A percentile compares a stretch with the other conserved stretches of the same genome.
Evolutionary conservation across 169 alveolate genomes (phyloP).

Genomic region (Plasmodium knowlesi): DNA sequence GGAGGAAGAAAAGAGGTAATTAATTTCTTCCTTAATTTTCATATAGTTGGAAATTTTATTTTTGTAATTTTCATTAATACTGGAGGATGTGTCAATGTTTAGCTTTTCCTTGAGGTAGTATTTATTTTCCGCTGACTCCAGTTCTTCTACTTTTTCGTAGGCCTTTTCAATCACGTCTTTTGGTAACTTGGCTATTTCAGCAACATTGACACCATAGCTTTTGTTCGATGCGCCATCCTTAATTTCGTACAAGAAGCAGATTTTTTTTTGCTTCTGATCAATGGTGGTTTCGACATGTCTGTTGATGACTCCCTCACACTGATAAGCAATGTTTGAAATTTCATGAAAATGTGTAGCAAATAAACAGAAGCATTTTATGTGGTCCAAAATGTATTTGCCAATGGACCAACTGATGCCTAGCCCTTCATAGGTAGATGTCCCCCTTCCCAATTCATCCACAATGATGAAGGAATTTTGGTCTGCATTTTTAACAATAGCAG

Average conservation of each 20-base stretch:
- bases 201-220: constrained; percentile 96
- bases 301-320: constrained; percentile 90
- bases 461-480: constrained; percentile 92
- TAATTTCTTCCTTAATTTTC: constrained; percentile 65
- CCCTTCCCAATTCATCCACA: constrained; percentile 98
- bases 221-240: constrained; percentile 92
- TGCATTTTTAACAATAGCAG: constrained; percentile 94
- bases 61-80: constrained; percentile 33
- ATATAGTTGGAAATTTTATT: constrained; percentile 64
- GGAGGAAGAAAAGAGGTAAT: constrained; percentile 33
- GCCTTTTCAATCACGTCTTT: constrained; percentile 78
- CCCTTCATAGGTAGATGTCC: constrained; percentile 97
- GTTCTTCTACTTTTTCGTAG: constrained; percentile 73
- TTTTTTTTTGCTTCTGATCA: constrained; percentile 76
- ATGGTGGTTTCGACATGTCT: constrained; percentile 86
- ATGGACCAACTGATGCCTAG: constrained; percentile 98
- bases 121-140: constrained; percentile 72
- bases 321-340: constrained; percentile 92
- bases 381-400: constrained; percentile 91
- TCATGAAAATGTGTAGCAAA: constrained; percentile 99
- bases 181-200: constrained; percentile 94
- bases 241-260: constrained; percentile 91
- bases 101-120: constrained; percentile 64
- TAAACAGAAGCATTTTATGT: constrained; percentile 93
- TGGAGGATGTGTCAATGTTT: constrained; percentile 51